Conservation (phyloP, 2,329 filamentous ascomycete species). For the Plenodomus biglobosus region DNA sequence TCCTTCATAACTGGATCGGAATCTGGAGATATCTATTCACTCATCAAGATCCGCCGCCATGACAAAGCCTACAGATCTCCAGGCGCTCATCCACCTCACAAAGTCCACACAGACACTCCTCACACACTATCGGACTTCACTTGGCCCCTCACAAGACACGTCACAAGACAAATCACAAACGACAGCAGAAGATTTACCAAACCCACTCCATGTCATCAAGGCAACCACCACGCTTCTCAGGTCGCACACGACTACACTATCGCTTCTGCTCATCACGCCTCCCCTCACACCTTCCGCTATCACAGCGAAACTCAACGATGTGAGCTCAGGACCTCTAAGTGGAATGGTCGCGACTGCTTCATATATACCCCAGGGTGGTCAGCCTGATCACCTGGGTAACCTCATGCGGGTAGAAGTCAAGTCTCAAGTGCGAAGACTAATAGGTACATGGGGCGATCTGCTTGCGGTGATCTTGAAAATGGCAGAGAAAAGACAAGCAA, state of each 20-base stretch:
- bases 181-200: slow-evolving; percentile 27
- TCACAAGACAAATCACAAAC: slow-evolving; percentile 10
- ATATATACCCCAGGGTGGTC: slow-evolving; percentile 14
- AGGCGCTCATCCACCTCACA: slow-evolving; percentile 38
- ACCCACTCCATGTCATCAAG: slow-evolving; percentile 66
- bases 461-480: slow-evolving; percentile 62
- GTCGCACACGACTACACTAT: slow-evolving; percentile 84
- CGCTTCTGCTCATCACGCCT: slow-evolving; percentile 80
- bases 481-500: slow-evolving; percentile 53
- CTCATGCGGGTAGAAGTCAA: slow-evolving; percentile 66
- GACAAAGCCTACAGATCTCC: slow-evolving; percentile 30
- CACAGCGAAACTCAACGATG: slow-evolving; percentile 66
- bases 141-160: slow-evolving; percentile 21
- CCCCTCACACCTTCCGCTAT: slow-evolving; percentile 83
- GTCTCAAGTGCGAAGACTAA: slow-evolving; percentile 58
- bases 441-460: slow-evolving; percentile 65
- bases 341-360: slow-evolving; percentile 64
- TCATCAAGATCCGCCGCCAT: slow-evolving; percentile 12
- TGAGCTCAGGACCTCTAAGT: slow-evolving; percentile 73
- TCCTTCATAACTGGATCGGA: no score
- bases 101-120: slow-evolving; percentile 42
- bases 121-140: slow-evolving; percentile 40
- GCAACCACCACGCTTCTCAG: slow-evolving; percentile 73
- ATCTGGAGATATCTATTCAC: no score
- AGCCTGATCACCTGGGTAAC: slow-evolving; percentile 26